A percentile compares a stretch with the other conserved stretches of the same genome.
Conservation (phyloP, 208 protist genomes). For the Acanthamoeba polyphaga region DNA sequence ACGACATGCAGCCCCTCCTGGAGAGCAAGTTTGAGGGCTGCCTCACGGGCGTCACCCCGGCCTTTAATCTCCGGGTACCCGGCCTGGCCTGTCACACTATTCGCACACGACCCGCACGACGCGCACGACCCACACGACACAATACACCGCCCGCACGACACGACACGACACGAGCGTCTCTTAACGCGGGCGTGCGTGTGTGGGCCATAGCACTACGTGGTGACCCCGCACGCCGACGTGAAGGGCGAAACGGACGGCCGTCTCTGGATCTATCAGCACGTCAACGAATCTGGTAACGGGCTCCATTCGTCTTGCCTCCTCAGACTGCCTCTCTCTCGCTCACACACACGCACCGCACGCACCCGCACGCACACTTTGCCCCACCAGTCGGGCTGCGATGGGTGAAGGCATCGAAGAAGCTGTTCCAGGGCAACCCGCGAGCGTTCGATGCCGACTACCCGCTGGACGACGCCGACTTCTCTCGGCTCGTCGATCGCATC, state of each 20-base stretch:
- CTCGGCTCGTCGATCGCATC: neutral
- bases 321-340: neutral
- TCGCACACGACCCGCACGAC: too few relatives aligned
- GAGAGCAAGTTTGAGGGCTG: neutral
- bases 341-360: neutral
- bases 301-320: neutral
- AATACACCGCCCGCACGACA: too few relatives aligned
- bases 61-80: slow-evolving; percentile 7
- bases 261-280: neutral
- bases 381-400: neutral
- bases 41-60: neutral
- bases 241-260: neutral
- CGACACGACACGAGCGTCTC: neutral
- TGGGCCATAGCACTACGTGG: neutral
- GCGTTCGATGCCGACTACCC: slow-evolving; percentile 13
- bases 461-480: slow-evolving; percentile 37
- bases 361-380: too few relatives aligned
- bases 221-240: neutral
- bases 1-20: slow-evolving; percentile 30
- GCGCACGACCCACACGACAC: neutral
- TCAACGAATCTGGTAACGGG: neutral
- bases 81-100: neutral
- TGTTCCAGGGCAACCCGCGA: neutral
- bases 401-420: slow-evolving; percentile 9
- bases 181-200: neutral